These are phyloP conservation scores for Cydonia oblonga DNA, from an alignment of 331 rosid species.

Conservation along the genomic window DNA sequence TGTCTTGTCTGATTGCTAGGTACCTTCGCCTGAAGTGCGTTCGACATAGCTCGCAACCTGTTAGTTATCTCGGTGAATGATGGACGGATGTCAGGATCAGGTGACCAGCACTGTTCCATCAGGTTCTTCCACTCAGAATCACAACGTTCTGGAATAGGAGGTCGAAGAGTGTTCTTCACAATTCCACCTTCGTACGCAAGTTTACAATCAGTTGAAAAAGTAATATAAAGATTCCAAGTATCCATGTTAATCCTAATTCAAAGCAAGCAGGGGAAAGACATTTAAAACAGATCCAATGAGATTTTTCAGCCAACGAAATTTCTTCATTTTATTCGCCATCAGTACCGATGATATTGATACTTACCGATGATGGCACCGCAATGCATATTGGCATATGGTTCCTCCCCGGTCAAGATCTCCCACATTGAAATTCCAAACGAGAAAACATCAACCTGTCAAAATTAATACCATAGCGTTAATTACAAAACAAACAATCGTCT, in stretches of 20 bases:
- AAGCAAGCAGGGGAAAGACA: not conserved
- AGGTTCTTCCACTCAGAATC: slow-evolving; percentile 57
- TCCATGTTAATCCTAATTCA: not conserved
- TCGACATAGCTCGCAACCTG: slow-evolving; percentile 47
- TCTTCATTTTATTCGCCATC: not conserved
- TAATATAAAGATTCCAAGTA: not conserved
- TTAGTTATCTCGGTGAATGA: slow-evolving; percentile 51
- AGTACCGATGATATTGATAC: not conserved
- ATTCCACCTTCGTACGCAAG: slow-evolving; percentile 44
- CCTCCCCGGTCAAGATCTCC: slow-evolving; percentile 69
- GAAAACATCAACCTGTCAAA: slow-evolving; percentile 66
- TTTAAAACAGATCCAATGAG: not conserved
- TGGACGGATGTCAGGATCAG: slow-evolving; percentile 47
- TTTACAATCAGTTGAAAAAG: not conserved
- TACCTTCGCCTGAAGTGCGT: slow-evolving; percentile 32
- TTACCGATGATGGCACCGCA: slow-evolving; percentile 80
- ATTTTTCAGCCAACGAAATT: not conserved
- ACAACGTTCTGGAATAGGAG: slow-evolving; percentile 39
- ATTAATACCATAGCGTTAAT: slow-evolving; percentile 12
- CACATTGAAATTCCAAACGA: slow-evolving; percentile 74
- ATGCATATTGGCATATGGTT: slow-evolving; percentile 68
- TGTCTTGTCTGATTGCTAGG: slow-evolving; percentile 16
- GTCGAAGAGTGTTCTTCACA: slow-evolving; percentile 61
- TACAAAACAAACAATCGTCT: not conserved
- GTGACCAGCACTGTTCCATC: slow-evolving; percentile 75